Conservation (phyloP, 1,139 yeast species). For the Meyerozyma sp. region DNA sequence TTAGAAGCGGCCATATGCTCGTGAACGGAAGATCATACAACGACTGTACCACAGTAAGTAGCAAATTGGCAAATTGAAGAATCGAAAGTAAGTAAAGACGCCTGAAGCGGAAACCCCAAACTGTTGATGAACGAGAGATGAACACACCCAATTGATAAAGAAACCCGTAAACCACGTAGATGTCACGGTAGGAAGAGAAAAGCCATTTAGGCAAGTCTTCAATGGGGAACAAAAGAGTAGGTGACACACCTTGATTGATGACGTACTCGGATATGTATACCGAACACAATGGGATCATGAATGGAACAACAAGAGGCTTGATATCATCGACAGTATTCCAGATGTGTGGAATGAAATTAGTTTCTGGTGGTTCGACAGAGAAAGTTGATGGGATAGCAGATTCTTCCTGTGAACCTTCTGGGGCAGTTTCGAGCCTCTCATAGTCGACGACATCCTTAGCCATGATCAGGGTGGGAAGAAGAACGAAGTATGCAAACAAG, state of each 20-base stretch:
- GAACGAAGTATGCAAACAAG: slow-evolving; percentile 19
- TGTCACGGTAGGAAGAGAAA: slow-evolving; percentile 69
- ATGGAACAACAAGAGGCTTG: slow-evolving; percentile 54
- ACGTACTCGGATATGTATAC: slow-evolving; percentile 85
- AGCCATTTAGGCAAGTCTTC: slow-evolving; percentile 55
- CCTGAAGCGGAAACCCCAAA: slow-evolving; percentile 52
- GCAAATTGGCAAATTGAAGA: slow-evolving; percentile 65
- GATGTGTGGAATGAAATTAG: slow-evolving; percentile 19
- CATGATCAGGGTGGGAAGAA: slow-evolving; percentile 20
- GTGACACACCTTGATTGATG: slow-evolving; percentile 88
- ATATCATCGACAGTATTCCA: slow-evolving; percentile 36
- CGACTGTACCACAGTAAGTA: slow-evolving; percentile 60
- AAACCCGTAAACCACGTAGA: slow-evolving; percentile 91
- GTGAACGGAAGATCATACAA: slow-evolving; percentile 51
- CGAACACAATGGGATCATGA: slow-evolving; percentile 74
- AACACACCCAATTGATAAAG: slow-evolving; percentile 90
- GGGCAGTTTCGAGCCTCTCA: slow-evolving; percentile 2
- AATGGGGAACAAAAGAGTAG: slow-evolving; percentile 75
- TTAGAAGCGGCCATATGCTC: slow-evolving; percentile 53
- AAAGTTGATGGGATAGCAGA: slow-evolving; percentile 44
- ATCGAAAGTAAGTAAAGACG: slow-evolving; percentile 57
- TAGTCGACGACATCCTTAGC: neutral
- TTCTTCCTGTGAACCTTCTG: slow-evolving; percentile 18
- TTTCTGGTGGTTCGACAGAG: slow-evolving; percentile 17
- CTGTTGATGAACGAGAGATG: slow-evolving; percentile 78